Evolutionary conservation across 306 rosid genomes (phyloP).

Genomic region (Prunus mongolica): DNA sequence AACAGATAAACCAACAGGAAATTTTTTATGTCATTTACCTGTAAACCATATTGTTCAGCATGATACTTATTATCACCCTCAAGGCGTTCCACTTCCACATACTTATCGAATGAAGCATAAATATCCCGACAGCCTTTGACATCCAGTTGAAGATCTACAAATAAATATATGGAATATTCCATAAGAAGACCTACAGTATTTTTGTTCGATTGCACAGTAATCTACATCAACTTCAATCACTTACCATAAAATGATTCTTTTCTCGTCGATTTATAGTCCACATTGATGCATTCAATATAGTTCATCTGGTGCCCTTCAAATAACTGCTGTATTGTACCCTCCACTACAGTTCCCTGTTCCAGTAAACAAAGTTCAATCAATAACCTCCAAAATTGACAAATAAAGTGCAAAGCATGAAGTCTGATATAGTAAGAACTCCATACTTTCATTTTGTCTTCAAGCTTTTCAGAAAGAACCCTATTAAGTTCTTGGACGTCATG

Average conservation of each 20-base stretch:
- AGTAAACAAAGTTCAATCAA: slow-evolving; percentile 5
- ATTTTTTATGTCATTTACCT: slow-evolving; percentile 39
- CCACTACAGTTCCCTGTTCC: slow-evolving; percentile 88
- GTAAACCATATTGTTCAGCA: slow-evolving; percentile 88
- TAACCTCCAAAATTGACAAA: not conserved
- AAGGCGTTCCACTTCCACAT: slow-evolving; percentile 91
- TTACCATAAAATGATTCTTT: slow-evolving; percentile 96
- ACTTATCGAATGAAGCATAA: slow-evolving; percentile 62
- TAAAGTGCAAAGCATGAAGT: not conserved
- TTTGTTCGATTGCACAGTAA: not conserved
- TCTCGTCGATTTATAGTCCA: slow-evolving; percentile 86
- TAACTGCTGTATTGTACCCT: slow-evolving; percentile 90
- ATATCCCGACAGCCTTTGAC: slow-evolving; percentile 67
- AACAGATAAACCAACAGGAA: not conserved
- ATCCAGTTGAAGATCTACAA: slow-evolving; percentile 91
- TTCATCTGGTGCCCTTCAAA: slow-evolving; percentile 99
- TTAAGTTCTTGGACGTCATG: slow-evolving; percentile 31
- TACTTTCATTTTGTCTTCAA: slow-evolving; percentile 33
- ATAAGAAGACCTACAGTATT: slow-evolving; percentile 6
- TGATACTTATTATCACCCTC: slow-evolving; percentile 95
- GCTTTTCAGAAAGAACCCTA: slow-evolving; percentile 28
- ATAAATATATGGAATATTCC: slow-evolving; percentile 8
- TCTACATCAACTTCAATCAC: slow-evolving; percentile 4
- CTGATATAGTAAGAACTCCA: not conserved
- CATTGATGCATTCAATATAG: slow-evolving; percentile 90